Base-by-base conservation (phyloP, 352 stramenopile species). In the Phytophthora cryptogea region DNA sequence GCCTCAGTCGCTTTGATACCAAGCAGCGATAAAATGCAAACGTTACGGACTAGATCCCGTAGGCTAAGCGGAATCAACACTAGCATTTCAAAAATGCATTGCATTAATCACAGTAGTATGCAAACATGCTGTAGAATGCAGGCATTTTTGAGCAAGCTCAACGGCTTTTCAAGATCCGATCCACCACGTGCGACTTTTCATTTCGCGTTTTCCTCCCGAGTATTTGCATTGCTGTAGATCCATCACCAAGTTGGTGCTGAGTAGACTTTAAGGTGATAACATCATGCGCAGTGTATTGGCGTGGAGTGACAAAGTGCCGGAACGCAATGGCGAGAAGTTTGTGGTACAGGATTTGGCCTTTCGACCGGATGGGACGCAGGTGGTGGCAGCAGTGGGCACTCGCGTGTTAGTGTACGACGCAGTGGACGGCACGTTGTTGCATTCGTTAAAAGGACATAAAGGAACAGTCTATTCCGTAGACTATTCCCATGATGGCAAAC, bases 381-480 rank as follows among this genome's bases (percentile, higher is more conserved):
- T 98, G 28, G 85, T 98, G 6, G 95, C 92, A 4, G 92, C 92
- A 1, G 90, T 97, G 17, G 92, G 92, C 35, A 93, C 82, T 20
- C 86, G 92, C 16, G 91, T 98, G 39, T 79, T 98, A 49, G 86
- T 98, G 14, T 98, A 98, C 72, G 79, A 97, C 42, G 86, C 90
- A 3, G 66, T 78, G 2, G 85, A 97, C 47, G 94, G 95, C 16
- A 94, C 93, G 23, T 66, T 98, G 36, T 44, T 97, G 31, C 80
- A 98, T 46, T 97, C 89, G 10, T 74, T 98, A 70, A 98, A 97
- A 53, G 87, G 86, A 32, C 88, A 94, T 58, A 93, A 96, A 45
- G 88, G 88, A 50, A 92, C 84, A 13, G 95, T 99, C 23, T 98
- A 98, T 67, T 76, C 85, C 8, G 91, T 98, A 11, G 85, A 95